A percentile compares a stretch with the other conserved stretches of the same genome.
Evolutionary conservation across 73 alveolate species (phyloP).

Genomic region (Tetrahymena malaccensis): DNA sequence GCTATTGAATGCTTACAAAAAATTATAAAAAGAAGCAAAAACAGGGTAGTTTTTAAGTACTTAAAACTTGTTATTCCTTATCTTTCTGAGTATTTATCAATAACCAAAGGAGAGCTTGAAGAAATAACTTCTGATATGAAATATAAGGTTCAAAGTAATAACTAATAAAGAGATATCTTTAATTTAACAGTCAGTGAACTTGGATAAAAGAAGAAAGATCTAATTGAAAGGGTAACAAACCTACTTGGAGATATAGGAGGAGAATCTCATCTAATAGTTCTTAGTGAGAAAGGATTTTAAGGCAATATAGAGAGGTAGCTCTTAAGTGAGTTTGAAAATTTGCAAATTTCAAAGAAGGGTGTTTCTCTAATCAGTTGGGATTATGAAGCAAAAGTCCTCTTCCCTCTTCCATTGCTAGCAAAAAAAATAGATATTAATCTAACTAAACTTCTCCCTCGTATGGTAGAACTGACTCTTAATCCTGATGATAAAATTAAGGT

Average conservation of each 20-base stretch:
- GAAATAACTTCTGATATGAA: background rate
- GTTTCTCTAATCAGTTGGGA: conserved; percentile 64
- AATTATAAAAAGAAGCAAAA: conserved; percentile 2
- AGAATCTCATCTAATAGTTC: conserved; percentile 23
- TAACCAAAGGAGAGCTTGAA: background rate
- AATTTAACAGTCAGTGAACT: conserved; percentile 2
- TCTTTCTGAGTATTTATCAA: conserved; percentile 23
- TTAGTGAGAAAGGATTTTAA: background rate
- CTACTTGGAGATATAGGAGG: conserved; percentile 35
- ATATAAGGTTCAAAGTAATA: background rate
- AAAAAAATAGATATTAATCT: conserved; percentile 58
- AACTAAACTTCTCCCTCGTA: conserved; percentile 61
- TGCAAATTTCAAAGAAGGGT: conserved; percentile 37
- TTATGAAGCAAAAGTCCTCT: conserved; percentile 65
- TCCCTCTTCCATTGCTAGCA: conserved; percentile 74
- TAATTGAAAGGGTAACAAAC: conserved; percentile 13
- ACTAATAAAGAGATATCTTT: background rate
- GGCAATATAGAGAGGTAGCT: background rate
- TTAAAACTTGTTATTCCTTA: conserved; percentile 23
- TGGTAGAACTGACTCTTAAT: conserved; percentile 74
- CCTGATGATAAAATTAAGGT: conserved; percentile 77
- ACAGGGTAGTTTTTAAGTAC: background rate
- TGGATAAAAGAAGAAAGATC: background rate
- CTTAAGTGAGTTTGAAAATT: background rate
- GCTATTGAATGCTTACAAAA: background rate